Percentiles rank a stretch among this genome's conserved stretches.
These are phyloP conservation scores for Annulohypoxylon nitens DNA, from an alignment of 495 filamentous ascomycete genomes.

Conservation along the genomic window DNA sequence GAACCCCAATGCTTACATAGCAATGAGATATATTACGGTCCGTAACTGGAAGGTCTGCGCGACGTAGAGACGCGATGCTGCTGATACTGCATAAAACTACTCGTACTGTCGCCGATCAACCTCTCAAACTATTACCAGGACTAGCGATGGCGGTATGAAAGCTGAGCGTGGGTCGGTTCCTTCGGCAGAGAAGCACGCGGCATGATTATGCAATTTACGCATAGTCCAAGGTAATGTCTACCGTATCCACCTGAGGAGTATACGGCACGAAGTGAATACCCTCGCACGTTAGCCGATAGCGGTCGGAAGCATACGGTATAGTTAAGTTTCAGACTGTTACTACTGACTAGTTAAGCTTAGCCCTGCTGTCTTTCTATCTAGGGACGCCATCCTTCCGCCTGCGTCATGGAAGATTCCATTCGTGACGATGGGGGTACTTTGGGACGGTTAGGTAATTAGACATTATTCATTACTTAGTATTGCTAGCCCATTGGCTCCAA, in stretches of 20 bases:
- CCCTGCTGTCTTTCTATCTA: conserved; percentile 2
- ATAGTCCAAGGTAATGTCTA: conserved; percentile 22
- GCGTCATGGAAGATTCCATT: conserved; percentile 13
- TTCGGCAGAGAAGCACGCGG: conserved; percentile 42
- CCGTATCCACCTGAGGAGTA: conserved; percentile 31
- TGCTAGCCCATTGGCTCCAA: conserved; percentile 17
- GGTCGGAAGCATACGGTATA: conserved; percentile 18
- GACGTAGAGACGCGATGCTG: conserved; percentile 24
- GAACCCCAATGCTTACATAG: conserved; percentile 25
- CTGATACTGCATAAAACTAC: conserved; percentile 23
- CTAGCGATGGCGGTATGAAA: conserved; percentile 28
- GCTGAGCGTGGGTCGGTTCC: conserved; percentile 34
- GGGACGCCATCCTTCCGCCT: conserved; percentile 13
- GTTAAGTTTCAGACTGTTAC: conserved; percentile 14
- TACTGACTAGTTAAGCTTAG: conserved; percentile 30
- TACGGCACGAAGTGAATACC: conserved; percentile 18
- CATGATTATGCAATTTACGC: conserved; percentile 42
- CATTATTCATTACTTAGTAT: conserved; percentile 18
- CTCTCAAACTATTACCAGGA: conserved; percentile 9
- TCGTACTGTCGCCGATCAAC: conserved; percentile 32
- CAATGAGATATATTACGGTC: conserved; percentile 20
- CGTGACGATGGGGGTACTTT: conserved; percentile 16
- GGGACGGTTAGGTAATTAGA: conserved; percentile 26
- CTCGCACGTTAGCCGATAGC: conserved; percentile 39
- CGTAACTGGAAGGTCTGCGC: conserved; percentile 25